phyloP scores from a whole-genome alignment of 2,329 filamentous ascomycete species.

The Pyrenophora teres region DNA sequence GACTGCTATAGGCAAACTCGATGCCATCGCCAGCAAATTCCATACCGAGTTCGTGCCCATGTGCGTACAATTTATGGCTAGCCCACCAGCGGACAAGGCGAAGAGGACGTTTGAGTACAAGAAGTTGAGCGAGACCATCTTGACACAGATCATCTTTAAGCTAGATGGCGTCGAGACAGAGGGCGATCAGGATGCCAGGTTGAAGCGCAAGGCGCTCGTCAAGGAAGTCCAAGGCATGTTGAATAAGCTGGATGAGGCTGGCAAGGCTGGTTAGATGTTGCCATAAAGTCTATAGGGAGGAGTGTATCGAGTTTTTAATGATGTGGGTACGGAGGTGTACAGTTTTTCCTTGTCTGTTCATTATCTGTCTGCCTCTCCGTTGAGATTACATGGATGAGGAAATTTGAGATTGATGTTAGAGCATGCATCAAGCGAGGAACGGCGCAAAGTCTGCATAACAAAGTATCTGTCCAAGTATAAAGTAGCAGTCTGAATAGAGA shows the following conservation, averaged over 20 bases:
- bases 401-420: too few relatives aligned
- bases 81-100: constrained; percentile 63
- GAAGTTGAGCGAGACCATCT: constrained; percentile 73
- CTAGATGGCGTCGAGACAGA: constrained; percentile 76
- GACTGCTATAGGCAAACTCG: constrained; percentile 62
- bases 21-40: constrained; percentile 69
- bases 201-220: constrained; percentile 73
- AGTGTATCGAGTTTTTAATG: neutral
- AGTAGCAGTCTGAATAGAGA: too few relatives aligned
- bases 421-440: too few relatives aligned
- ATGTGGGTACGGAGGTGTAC: neutral
- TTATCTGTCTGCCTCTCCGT: too few relatives aligned
- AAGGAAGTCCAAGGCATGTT: constrained; percentile 70
- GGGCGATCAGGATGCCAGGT: constrained; percentile 67
- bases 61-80: constrained; percentile 64
- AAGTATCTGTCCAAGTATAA: too few relatives aligned
- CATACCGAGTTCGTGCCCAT: constrained; percentile 67
- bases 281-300: neutral
- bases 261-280: constrained; percentile 21
- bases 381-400: too few relatives aligned
- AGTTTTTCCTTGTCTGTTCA: neutral
- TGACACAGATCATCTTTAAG: constrained; percentile 77
- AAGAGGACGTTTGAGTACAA: constrained; percentile 76
- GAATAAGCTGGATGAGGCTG: constrained; percentile 63
- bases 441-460: too few relatives aligned